Evolutionary conservation across 345 rosid genomes (phyloP).

Genomic region (Hypericum perforatum): DNA sequence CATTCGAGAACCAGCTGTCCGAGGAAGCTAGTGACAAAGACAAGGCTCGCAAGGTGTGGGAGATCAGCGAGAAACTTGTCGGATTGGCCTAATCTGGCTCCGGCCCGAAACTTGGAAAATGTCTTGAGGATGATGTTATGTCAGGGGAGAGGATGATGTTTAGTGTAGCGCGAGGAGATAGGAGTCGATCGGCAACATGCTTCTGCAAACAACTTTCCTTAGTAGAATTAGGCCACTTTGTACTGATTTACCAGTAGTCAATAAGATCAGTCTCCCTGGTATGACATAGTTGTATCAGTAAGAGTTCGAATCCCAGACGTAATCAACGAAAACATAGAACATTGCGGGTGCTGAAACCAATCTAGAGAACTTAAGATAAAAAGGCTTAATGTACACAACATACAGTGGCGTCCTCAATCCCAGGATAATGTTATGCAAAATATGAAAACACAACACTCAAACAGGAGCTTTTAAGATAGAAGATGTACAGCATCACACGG

Average conservation of each 20-base stretch:
- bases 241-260: slow-evolving; percentile 10
- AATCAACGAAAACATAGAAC: too few relatives aligned
- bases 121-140: slow-evolving; percentile 11
- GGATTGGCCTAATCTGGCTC: slow-evolving; percentile 49
- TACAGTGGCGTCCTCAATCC: neutral
- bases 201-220: slow-evolving; percentile 17
- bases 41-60: slow-evolving; percentile 94
- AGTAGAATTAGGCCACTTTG: slow-evolving; percentile 21
- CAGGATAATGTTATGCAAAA: neutral
- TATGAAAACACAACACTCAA: too few relatives aligned
- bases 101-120: neutral
- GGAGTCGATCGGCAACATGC: slow-evolving; percentile 8
- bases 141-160: slow-evolving; percentile 17
- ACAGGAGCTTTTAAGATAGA: neutral
- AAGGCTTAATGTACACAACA: neutral
- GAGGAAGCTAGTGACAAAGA: slow-evolving; percentile 78
- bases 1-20: slow-evolving; percentile 89
- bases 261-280: slow-evolving; percentile 21
- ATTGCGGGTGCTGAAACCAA: too few relatives aligned
- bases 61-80: slow-evolving; percentile 89
- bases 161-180: slow-evolving; percentile 6
- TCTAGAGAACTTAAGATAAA: too few relatives aligned
- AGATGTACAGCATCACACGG: too few relatives aligned
- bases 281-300: too few relatives aligned
- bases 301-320: too few relatives aligned